Percentiles rank a stretch among this genome's conserved stretches.
Evolutionary conservation across 805 yeast genomes (phyloP).

Genomic region (Kazachstania martiniae): DNA sequence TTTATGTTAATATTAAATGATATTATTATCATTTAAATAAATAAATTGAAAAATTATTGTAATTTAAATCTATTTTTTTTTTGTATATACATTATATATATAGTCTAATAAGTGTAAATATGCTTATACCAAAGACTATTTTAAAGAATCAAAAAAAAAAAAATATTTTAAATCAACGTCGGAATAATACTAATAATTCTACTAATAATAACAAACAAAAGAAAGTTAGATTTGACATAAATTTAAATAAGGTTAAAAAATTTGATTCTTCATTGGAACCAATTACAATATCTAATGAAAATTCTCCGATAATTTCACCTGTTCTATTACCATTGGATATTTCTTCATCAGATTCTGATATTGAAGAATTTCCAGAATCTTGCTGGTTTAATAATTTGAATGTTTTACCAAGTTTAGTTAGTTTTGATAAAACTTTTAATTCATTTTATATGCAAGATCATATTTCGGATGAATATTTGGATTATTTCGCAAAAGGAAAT

Average conservation of each 20-base stretch:
- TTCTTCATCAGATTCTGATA: not conserved
- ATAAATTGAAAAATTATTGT: too few relatives aligned
- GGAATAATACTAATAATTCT: too few relatives aligned
- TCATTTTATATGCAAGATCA: not conserved
- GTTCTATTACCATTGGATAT: slow-evolving; percentile 6
- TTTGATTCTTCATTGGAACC: slow-evolving; percentile 55
- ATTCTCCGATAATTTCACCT: slow-evolving; percentile 29
- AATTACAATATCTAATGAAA: slow-evolving; percentile 47
- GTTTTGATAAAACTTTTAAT: slow-evolving; percentile 5
- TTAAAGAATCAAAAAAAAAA: too few relatives aligned
- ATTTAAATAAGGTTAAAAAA: slow-evolving; percentile 51
- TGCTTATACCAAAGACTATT: too few relatives aligned
- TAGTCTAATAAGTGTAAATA: too few relatives aligned
- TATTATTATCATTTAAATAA: too few relatives aligned
- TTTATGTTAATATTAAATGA: too few relatives aligned
- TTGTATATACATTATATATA: too few relatives aligned
- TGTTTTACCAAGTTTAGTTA: slow-evolving; percentile 5
- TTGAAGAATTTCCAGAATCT: slow-evolving; percentile 5
- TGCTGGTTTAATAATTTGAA: slow-evolving; percentile 9
- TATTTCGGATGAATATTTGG: too few relatives aligned
- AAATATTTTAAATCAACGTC: too few relatives aligned
- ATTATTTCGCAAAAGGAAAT: too few relatives aligned
- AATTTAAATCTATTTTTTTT: too few relatives aligned
- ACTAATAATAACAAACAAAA: slow-evolving; percentile 23
- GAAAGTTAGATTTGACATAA: slow-evolving; percentile 53